phyloP scores from a whole-genome alignment of 2,329 filamentous ascomycete genomes.

The Diaporthe humulicola region DNA sequence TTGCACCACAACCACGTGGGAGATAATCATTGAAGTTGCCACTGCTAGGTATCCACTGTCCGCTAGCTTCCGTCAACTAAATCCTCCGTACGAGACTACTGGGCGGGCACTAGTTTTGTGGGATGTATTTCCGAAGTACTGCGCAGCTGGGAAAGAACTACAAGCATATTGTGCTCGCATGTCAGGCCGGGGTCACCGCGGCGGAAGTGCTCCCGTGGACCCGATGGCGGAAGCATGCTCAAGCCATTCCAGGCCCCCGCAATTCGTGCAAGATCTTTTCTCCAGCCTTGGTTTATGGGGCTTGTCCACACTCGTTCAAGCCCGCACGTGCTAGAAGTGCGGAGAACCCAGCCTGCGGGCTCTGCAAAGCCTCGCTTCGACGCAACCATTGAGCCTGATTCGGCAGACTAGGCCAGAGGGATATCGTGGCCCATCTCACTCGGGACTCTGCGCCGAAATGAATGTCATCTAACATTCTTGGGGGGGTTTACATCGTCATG shows the following conservation, averaged over 20 bases:
- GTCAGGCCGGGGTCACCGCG: background rate
- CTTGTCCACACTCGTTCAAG: constrained; percentile 33
- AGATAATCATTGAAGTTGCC: background rate
- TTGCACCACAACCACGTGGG: background rate
- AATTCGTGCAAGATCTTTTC: constrained; percentile 39
- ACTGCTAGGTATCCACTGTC: background rate
- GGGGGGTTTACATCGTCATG: background rate
- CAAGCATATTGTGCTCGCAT: background rate
- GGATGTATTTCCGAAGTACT: background rate
- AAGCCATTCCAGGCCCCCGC: background rate
- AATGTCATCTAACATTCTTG: background rate
- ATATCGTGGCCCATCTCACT: background rate
- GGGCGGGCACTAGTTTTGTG: background rate
- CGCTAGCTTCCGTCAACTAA: background rate
- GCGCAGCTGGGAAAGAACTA: background rate
- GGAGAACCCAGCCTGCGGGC: constrained; percentile 36
- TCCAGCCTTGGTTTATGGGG: constrained; percentile 28
- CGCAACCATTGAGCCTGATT: constrained; percentile 21
- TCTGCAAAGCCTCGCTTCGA: constrained; percentile 12
- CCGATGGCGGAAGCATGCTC: constrained; percentile 9
- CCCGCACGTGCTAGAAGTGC: constrained; percentile 15
- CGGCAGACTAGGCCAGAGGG: background rate
- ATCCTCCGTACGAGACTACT: background rate
- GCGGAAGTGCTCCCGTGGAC: constrained; percentile 28
- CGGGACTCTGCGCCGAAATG: constrained; percentile 8